These are phyloP conservation scores for Pseudocercospora pini-densiflorae DNA, from an alignment of 2,329 filamentous ascomycete genomes.

Conservation along the genomic window DNA sequence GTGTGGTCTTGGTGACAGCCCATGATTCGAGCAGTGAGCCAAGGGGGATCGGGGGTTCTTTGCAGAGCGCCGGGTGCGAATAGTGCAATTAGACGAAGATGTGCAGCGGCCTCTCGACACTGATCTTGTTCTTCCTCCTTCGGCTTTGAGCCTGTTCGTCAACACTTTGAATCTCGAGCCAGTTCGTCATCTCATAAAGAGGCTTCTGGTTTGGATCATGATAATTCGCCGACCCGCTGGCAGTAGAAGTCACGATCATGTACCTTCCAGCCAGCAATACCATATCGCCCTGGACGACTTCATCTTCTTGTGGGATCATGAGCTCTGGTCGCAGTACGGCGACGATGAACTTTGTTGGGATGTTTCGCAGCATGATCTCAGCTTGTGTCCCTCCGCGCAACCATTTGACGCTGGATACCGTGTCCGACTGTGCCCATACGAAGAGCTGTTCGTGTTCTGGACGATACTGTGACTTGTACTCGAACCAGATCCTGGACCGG, in stretches of 20 bases:
- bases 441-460: background rate
- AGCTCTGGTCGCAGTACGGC: background rate
- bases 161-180: constrained; percentile 15
- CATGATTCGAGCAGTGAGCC: too few relatives aligned
- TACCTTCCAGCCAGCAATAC: constrained; percentile 12
- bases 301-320: constrained; percentile 2
- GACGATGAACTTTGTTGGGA: constrained; percentile 12
- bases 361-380: constrained; percentile 5
- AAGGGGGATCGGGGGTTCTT: too few relatives aligned
- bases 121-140: background rate
- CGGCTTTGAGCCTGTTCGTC: constrained; percentile 7
- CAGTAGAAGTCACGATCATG: constrained; percentile 1
- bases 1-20: too few relatives aligned
- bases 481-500: background rate
- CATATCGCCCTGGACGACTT: constrained; percentile 6
- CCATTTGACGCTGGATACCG: constrained; percentile 4
- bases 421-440: constrained; percentile 7
- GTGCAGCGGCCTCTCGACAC: background rate
- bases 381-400: background rate
- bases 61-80: too few relatives aligned
- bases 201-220: background rate
- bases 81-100: constrained; percentile 1
- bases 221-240: background rate
- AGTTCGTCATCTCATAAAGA: constrained; percentile 11
- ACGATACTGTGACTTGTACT: background rate